Conservation (phyloP, 306 rosid genomes). For the Vachellia collinsii region DNA sequence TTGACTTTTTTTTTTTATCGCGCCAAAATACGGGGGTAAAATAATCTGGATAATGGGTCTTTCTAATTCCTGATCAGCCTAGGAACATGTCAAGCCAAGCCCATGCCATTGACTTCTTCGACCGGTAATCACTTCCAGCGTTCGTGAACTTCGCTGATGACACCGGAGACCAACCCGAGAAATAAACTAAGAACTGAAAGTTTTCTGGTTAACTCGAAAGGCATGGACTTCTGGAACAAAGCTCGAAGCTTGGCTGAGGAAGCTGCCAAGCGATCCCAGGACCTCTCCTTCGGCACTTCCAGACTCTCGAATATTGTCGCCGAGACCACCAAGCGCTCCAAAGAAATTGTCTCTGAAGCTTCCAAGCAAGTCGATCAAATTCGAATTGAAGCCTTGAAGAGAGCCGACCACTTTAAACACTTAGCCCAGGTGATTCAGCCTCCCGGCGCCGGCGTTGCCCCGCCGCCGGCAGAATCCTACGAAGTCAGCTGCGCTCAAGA, state of each 20-base stretch:
- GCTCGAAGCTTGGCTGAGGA: slow-evolving; percentile 76
- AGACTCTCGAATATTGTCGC: slow-evolving; percentile 27
- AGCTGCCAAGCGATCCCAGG: slow-evolving; percentile 58
- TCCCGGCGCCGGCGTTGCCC: background rate
- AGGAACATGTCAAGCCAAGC: background rate
- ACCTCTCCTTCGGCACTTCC: slow-evolving; percentile 47
- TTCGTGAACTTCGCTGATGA: background rate
- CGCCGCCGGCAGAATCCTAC: background rate
- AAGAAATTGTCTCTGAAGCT: slow-evolving; percentile 67
- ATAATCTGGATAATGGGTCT: too few species aligned
- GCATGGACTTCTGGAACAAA: slow-evolving; percentile 75
- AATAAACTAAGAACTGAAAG: background rate
- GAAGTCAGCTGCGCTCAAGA: background rate
- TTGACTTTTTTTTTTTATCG: too few species aligned
- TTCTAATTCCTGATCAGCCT: too few species aligned
- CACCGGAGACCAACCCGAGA: background rate
- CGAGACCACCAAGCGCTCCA: slow-evolving; percentile 55
- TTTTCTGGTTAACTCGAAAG: background rate
- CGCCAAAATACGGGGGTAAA: background rate
- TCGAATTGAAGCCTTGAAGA: slow-evolving; percentile 42
- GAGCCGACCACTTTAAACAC: slow-evolving; percentile 51
- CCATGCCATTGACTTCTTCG: too few species aligned
- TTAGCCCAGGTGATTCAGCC: slow-evolving; percentile 41
- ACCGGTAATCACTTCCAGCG: background rate
- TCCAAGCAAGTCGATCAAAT: slow-evolving; percentile 58